Evolutionary conservation across 2,329 filamentous ascomycete genomes (phyloP), one percentile per base, ranked within the genome.

Genomic region (Colletotrichum tamarilloi): DNA sequence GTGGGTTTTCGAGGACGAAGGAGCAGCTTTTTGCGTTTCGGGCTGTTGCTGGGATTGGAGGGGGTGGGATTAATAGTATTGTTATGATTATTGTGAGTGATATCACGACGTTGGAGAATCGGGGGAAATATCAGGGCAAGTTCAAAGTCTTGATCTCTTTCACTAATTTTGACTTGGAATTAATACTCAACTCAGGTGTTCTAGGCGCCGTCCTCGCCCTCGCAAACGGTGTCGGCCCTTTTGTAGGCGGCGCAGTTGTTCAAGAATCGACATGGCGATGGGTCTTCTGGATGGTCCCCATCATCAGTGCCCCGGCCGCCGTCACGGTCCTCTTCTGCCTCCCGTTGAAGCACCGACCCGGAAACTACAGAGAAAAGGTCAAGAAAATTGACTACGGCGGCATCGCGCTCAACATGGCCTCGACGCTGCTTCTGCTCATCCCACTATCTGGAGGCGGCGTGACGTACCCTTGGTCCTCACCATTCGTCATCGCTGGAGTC

Each of bases 21-120:
- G 74, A 76, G 55, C 78, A 79, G 76, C 75, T 84, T n/a, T 84
- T 82, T 72, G 80, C 78, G 0, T 82, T 81, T 62, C 77, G 82
- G 5, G 79, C 77, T 5, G 71, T 84, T 19, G 77, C 80, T 11
- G 82, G 82, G 22, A 74, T 84, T 26, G 82, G 81, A 0, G 80
- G 79, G 9, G 82, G 82, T 2, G 81, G 81, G 19, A 79, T 83
- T 64, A 80, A 77, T 62, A 80, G 78, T 24, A 76, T 81, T 14
- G 80, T 78, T 56, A 82, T 81, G 80, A 83, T 84, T 56, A 82
- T 84, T 55, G 79, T 83, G 8, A 81, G 79, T 35, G 82, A 84
- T 58, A 80, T 83, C 19, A 80, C 80, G 0, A 81, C 81, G 1
- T 62, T 84, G 19, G 53, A 83, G 70, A 78, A 83, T 1, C 76